Evolutionary conservation across 2,329 filamentous ascomycete species (phyloP).

Genomic region (Fusarium luffae): DNA sequence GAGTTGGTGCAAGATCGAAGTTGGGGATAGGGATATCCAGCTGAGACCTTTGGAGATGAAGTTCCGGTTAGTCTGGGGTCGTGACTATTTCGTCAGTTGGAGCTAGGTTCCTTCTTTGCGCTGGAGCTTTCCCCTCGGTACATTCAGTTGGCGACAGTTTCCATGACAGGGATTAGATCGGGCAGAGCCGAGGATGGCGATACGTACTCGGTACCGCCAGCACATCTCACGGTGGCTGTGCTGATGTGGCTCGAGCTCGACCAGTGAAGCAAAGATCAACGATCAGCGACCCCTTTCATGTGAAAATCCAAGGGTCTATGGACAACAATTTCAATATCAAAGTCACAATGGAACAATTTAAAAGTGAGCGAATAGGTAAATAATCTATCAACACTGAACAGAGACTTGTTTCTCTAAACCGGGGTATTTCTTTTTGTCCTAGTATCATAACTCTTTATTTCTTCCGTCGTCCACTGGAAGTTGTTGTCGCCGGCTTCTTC

Average conservation of each 20-base stretch:
- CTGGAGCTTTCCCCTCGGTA: slow-evolving; percentile 22
- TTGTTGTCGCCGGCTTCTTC: slow-evolving; percentile 50
- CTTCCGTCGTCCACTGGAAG: slow-evolving; percentile 50
- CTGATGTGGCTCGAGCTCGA: slow-evolving; percentile 23
- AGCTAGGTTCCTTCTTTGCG: slow-evolving; percentile 10
- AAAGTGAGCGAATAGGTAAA: slow-evolving; percentile 13
- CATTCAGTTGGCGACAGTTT: slow-evolving; percentile 7
- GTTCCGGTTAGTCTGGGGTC: slow-evolving; percentile 17
- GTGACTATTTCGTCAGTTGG: slow-evolving; percentile 33
- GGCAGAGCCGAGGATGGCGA: slow-evolving; percentile 41
- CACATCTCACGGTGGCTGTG: slow-evolving; percentile 22
- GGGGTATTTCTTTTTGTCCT: slow-evolving; percentile 21
- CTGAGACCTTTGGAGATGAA: slow-evolving; percentile 13
- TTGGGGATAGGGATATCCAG: not conserved
- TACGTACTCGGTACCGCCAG: too few species aligned
- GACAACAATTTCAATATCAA: not conserved
- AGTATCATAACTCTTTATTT: slow-evolving; percentile 42
- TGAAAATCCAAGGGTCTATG: slow-evolving; percentile 13
- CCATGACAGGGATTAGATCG: slow-evolving; percentile 41
- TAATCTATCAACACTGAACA: slow-evolving; percentile 27
- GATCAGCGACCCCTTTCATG: slow-evolving; percentile 16
- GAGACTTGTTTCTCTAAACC: slow-evolving; percentile 8
- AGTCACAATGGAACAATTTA: not conserved
- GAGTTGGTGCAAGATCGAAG: not conserved
- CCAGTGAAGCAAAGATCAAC: not conserved